A percentile compares a stretch with the other conserved stretches of the same genome.
phyloP scores from a whole-genome alignment of 805 yeast species.

The Saccharomycopsis synnaedendra region DNA sequence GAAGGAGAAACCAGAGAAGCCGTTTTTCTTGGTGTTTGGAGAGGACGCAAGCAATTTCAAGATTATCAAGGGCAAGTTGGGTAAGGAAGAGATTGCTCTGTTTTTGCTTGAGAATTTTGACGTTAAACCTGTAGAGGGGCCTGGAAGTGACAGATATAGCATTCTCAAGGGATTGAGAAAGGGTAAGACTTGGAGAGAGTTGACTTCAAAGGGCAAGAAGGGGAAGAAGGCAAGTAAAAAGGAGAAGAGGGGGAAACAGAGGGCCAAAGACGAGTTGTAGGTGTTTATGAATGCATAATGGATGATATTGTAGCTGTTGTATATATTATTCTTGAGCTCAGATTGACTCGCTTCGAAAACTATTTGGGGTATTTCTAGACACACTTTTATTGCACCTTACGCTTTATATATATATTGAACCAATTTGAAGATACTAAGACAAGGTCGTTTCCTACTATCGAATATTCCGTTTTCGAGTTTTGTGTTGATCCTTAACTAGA shows the following conservation, averaged over 20 bases:
- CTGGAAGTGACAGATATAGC: slow-evolving; percentile 20
- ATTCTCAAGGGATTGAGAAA: slow-evolving; percentile 18
- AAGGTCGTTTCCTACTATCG: too few relatives aligned
- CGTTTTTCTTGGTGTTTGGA: slow-evolving; percentile 6
- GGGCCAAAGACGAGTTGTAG: slow-evolving; percentile 4
- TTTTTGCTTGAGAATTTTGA: slow-evolving; percentile 18
- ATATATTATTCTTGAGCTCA: too few relatives aligned
- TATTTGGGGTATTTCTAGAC: too few relatives aligned
- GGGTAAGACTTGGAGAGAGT: slow-evolving; percentile 16
- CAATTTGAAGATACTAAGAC: too few relatives aligned
- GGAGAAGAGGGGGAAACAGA: not conserved
- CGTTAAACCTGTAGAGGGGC: slow-evolving; percentile 23
- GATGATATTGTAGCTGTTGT: too few relatives aligned
- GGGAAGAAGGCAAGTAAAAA: not conserved
- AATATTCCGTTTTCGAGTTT: too few relatives aligned
- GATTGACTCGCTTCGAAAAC: too few relatives aligned
- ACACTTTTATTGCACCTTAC: too few relatives aligned
- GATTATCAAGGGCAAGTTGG: slow-evolving; percentile 18
- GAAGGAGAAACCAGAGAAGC: not conserved
- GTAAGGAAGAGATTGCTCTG: slow-evolving; percentile 19
- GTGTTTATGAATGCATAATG: not conserved
- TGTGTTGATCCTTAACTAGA: too few relatives aligned
- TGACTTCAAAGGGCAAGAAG: not conserved
- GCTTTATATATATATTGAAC: too few relatives aligned
- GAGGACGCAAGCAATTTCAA: slow-evolving; percentile 18